Conservation (phyloP, 1,284 basidiomycete species). For the Inonotus obliquus region DNA sequence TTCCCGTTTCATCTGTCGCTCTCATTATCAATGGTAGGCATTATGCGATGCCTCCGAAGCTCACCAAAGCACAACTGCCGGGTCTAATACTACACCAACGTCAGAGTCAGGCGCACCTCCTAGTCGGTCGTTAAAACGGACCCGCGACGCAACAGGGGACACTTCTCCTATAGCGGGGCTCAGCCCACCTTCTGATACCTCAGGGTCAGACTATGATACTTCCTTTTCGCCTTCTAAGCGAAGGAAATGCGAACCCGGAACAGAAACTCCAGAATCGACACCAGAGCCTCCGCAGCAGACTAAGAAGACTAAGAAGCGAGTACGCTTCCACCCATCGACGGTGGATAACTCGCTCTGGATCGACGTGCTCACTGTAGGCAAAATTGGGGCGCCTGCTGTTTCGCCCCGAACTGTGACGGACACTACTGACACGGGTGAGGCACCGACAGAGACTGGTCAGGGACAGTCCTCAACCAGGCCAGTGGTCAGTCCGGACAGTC, state of each 20-base stretch:
- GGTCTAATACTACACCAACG: too few relatives aligned
- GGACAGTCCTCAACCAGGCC: not conserved
- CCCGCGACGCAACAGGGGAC: not conserved
- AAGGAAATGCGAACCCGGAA: not conserved
- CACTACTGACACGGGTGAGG: too few relatives aligned
- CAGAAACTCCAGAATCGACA: not conserved
- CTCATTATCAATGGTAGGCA: too few relatives aligned
- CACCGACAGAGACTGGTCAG: not conserved
- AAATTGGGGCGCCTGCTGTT: too few relatives aligned
- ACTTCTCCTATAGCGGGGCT: not conserved
- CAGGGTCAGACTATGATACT: not conserved
- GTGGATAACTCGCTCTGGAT: constrained; percentile 20
- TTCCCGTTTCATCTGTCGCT: not conserved
- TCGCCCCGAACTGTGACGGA: not conserved
- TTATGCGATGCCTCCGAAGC: too few relatives aligned
- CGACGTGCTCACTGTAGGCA: not conserved
- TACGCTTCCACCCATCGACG: constrained; percentile 18
- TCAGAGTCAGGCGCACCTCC: not conserved
- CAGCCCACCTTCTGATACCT: not conserved
- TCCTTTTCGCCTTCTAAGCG: not conserved
- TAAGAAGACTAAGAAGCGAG: not conserved
- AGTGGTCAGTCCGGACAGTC: not conserved
- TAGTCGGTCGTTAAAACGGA: not conserved
- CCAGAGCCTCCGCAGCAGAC: not conserved
- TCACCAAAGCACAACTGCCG: too few relatives aligned